A percentile compares a stretch with the other conserved stretches of the same genome.
Evolutionary conservation across 371 early-diverging fungal genomes (phyloP).

Genomic region (Mucor indicus): DNA sequence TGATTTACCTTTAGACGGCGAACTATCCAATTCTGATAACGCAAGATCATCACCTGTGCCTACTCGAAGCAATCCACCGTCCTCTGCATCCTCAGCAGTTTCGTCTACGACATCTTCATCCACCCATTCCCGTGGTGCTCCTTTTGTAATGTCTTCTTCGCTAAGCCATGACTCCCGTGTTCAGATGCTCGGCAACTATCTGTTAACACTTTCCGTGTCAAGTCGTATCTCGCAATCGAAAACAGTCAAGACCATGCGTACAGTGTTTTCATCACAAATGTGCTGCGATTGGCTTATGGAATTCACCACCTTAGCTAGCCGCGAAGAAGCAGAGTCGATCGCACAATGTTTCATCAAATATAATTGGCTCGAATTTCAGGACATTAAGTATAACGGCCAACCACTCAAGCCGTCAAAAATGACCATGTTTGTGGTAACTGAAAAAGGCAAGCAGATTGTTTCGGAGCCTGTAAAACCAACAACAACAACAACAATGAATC

Average conservation of each 20-base stretch:
- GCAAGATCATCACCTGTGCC: slow-evolving; percentile 18
- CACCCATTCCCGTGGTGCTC: slow-evolving; percentile 18
- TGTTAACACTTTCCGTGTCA: slow-evolving; percentile 33
- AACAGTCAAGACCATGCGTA: slow-evolving; percentile 28
- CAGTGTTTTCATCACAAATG: slow-evolving; percentile 42
- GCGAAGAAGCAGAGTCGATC: slow-evolving; percentile 60
- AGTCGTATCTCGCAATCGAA: slow-evolving; percentile 7
- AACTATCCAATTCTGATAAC: slow-evolving; percentile 13
- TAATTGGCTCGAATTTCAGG: slow-evolving; percentile 55
- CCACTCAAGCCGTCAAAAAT: slow-evolving; percentile 22
- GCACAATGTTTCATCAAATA: slow-evolving; percentile 52
- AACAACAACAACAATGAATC: background rate
- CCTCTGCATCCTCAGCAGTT: slow-evolving; percentile 19
- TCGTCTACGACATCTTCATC: slow-evolving; percentile 21
- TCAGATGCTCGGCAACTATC: slow-evolving; percentile 37
- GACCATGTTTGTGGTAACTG: slow-evolving; percentile 17
- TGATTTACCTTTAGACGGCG: slow-evolving; percentile 38
- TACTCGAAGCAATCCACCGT: slow-evolving; percentile 15
- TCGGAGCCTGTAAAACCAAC: slow-evolving; percentile 10
- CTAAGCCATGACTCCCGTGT: slow-evolving; percentile 30
- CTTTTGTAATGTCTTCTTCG: slow-evolving; percentile 24
- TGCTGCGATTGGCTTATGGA: slow-evolving; percentile 64
- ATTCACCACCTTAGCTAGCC: slow-evolving; percentile 56
- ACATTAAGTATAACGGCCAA: slow-evolving; percentile 7
- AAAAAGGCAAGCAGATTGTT: slow-evolving; percentile 21